Conservation (phyloP, 257 asterid species). For the Lycium barbarum region DNA sequence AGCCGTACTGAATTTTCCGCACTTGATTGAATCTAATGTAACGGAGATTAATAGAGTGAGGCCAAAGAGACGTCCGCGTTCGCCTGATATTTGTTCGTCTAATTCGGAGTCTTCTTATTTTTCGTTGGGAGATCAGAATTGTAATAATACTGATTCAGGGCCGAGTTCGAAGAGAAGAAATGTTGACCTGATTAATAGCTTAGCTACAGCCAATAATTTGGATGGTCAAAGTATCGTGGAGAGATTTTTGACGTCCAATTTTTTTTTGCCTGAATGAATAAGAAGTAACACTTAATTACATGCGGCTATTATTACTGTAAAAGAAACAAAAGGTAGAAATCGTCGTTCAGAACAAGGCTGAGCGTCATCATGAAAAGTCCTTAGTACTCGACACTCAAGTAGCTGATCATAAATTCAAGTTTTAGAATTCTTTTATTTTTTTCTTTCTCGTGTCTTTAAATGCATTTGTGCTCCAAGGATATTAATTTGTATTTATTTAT, state of each 20-base stretch:
- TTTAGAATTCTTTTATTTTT: neutral
- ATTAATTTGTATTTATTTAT: neutral
- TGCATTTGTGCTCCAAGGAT: neutral
- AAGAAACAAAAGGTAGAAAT: no score
- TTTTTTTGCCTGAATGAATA: neutral
- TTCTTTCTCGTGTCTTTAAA: neutral
- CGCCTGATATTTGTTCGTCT: neutral
- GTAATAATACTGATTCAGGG: neutral
- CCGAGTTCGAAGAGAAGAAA: constrained; percentile 21
- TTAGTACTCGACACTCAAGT: no score
- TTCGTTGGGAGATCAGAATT: neutral
- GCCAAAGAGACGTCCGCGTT: neutral
- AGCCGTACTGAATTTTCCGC: constrained; percentile 24
- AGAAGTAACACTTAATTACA: neutral
- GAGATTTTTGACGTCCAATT: neutral
- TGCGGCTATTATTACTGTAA: no score
- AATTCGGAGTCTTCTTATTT: neutral
- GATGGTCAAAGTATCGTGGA: neutral
- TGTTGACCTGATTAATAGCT: neutral
- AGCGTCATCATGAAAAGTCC: no score
- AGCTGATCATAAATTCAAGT: no score
- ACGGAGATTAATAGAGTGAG: constrained; percentile 8
- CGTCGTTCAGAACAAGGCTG: no score
- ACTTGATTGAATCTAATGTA: neutral
- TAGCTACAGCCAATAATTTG: neutral